Evolutionary conservation across 2,329 filamentous ascomycete species (phyloP), one percentile per base, ranked within the genome.

Genomic region (Verticillium longisporum): DNA sequence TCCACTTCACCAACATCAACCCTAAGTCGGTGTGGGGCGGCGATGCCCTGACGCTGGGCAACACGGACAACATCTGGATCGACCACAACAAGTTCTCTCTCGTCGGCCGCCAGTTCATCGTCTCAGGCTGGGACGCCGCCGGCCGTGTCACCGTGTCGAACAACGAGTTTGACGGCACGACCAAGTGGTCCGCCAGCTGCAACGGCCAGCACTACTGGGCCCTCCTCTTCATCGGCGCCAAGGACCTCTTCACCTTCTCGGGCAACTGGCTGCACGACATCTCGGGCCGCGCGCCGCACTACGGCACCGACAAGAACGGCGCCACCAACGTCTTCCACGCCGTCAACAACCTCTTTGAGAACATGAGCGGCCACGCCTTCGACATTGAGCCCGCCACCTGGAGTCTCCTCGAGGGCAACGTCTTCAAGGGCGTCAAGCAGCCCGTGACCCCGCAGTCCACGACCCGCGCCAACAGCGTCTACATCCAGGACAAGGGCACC

Each of bases 1-100:
- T 83, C 10, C 75, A 75, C 57, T 74, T 82, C 63, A 78, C 77
- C 63, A 57, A 71, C 33, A 72, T 81, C 56, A 78, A 79, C 70
- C 67, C 75, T 3, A 73, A 66, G 66, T 73, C 65, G 68, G 63
- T 64, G 57, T 64, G 63, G 61, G 63, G 63, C 7, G 63, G 63
- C 3, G 61, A 79, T 41, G 76, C 73, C 6, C 74, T 79, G 53
- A 77, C 75, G n/a, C 66, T 79, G 4, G 71, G 76, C 56, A 65
- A 71, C 2, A 15, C 61, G n/a, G 61, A 64, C 36, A 55, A 38
- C 11, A 60, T 63, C 14, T 74, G 72, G 71, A 71, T 74, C 4
- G 72, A 74, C 10, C 72, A 74, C 61, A 71, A 68, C 68, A 77
- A 76, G 66, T 70, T 77, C 63, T 77, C 75, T 1, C 68, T 75